Evolutionary conservation across 169 alveolate genomes (phyloP).

Genomic region (Ichthyophthirius multifiliis): DNA sequence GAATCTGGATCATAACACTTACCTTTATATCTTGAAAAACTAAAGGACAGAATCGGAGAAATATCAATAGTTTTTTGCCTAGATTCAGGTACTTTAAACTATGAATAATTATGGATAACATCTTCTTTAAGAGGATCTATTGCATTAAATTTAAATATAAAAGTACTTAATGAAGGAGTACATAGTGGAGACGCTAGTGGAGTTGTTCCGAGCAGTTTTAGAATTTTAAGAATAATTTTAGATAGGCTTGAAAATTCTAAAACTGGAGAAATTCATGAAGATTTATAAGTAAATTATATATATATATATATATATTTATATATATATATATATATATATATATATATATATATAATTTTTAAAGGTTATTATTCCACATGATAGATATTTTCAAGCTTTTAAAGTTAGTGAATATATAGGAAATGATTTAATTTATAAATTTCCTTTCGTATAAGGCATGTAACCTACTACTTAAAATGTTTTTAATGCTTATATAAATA

Average conservation of each 20-base stretch:
- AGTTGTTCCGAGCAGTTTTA: constrained; percentile 80
- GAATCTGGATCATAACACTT: constrained; percentile 74
- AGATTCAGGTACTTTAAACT: constrained; percentile 78
- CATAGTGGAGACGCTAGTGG: constrained; percentile 87
- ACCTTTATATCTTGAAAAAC: constrained; percentile 51
- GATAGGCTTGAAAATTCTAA: constrained; percentile 74
- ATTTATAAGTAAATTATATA: constrained; percentile 28
- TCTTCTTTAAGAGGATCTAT: constrained; percentile 50
- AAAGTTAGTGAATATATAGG: background rate
- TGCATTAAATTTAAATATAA: background rate
- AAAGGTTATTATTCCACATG: background rate
- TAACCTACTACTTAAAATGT: background rate
- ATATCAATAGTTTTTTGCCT: constrained; percentile 74
- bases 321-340: constrained; percentile 30
- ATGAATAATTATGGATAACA: constrained; percentile 58
- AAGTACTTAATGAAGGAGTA: constrained; percentile 62
- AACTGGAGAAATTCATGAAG: constrained; percentile 63
- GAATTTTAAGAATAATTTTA: constrained; percentile 65
- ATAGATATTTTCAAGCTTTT: background rate
- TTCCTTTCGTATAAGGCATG: background rate
- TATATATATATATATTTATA: constrained; percentile 23
- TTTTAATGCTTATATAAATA: background rate
- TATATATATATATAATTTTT: background rate
- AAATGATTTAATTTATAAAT: background rate
- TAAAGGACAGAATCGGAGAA: constrained; percentile 53